Base-by-base conservation (phyloP, 345 rosid species). In the Jatropha curcas region DNA sequence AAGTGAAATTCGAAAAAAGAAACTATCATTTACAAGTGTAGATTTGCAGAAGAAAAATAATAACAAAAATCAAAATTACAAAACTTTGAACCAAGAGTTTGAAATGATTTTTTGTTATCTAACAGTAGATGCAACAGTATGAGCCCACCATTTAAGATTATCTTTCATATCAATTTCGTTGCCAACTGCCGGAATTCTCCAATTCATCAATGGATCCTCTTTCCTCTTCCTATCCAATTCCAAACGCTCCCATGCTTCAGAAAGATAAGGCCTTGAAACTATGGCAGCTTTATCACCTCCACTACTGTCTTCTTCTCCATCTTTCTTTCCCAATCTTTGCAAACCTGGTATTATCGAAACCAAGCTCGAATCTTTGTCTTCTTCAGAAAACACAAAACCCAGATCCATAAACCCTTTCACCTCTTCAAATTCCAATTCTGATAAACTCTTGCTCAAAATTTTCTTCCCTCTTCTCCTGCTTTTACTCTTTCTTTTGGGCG, bases 381-480 rank as follows among this genome's bases (percentile, higher is more conserved):
- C 87, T 77, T 89, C 90, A 0, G 92, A 84, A 79, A 94, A 94
- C 35, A 91, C 92, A 76, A 94, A 91, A 19, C 98, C 98, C 45
- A 94, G 80, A 88, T 94, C 98, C 86, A 85, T 86, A 81, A 94
- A 88, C 82, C 97, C 98, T 81, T 87, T 84, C 7, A 89, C 75
- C 85, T 94, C 98, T 53, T 89, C 86, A 71, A 88, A 87, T 79
- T 92, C 98, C 73, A 89, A 80, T 22, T 85, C 90, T 20, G 88
- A 85, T 78, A 86, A 70, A 77, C 93, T 92, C 86, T 82, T 89
- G 60, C 85, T 88, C 14, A 33, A 22, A 7, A 57, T 75, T 70
- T 66, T 74, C 74, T 73, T 88, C 57, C 79, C 79, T 68, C 71
- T 73, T 35, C 71, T 73, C 37, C 66, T 55, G 55, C 72, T 64